These are phyloP conservation scores for Phyllosticta ampelicida DNA, from an alignment of 2,329 filamentous ascomycete genomes.

Conservation along the genomic window DNA sequence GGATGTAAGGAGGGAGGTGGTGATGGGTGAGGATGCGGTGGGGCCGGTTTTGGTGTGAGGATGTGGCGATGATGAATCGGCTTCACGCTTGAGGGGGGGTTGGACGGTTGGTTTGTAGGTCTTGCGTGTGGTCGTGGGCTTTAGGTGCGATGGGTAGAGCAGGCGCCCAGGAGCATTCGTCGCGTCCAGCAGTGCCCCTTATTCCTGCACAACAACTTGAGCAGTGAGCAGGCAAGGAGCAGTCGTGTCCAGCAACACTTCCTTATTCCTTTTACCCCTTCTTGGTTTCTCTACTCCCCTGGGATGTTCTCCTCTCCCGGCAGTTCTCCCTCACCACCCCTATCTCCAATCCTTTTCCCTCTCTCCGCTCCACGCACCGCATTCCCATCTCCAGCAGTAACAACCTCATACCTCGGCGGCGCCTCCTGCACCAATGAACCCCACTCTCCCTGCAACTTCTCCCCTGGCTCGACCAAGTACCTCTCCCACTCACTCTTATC, in stretches of 20 bases:
- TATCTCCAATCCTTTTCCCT: not conserved
- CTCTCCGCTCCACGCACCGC: not conserved
- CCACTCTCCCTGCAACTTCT: not conserved
- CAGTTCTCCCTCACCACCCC: not conserved
- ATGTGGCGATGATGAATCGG: not conserved
- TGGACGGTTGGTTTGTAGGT: not conserved
- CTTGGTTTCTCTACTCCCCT: not conserved
- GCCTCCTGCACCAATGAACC: not conserved
- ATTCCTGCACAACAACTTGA: too few relatives aligned
- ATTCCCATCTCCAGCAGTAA: not conserved
- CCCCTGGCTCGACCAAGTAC: not conserved
- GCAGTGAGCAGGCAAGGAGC: too few relatives aligned
- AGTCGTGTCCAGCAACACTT: too few relatives aligned
- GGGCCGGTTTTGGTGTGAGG: not conserved
- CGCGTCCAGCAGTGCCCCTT: too few relatives aligned
- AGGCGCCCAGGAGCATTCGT: too few relatives aligned
- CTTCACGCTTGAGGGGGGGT: not conserved
- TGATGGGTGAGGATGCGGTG: not conserved
- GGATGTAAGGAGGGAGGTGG: not conserved
- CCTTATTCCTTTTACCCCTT: not conserved
- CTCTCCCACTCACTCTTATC: not conserved
- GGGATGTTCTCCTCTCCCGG: not conserved
- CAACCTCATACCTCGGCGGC: not conserved
- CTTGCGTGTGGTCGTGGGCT: not conserved
- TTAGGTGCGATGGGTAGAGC: not conserved